A percentile compares a stretch with the other conserved stretches of the same genome.
Conservation (phyloP, 2,329 filamentous ascomycete species). For the Trichoderma atroviride region DNA sequence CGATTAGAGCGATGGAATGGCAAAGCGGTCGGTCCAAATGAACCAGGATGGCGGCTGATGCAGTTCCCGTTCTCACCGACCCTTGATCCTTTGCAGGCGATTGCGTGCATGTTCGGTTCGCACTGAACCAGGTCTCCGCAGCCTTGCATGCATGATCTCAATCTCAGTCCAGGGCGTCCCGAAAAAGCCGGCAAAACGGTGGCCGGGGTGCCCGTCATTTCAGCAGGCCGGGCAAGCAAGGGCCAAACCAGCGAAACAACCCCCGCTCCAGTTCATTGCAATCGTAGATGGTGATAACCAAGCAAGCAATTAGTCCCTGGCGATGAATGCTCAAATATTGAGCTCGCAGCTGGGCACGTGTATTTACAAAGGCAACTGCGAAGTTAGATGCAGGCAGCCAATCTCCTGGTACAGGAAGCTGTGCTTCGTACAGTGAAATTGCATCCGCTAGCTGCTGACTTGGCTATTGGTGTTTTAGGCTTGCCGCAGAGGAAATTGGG, state of each 20-base stretch:
- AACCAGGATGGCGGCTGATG: background rate
- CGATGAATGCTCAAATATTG: background rate
- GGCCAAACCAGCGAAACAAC: constrained; percentile 9
- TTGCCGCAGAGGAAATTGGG: background rate
- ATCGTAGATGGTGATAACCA: background rate
- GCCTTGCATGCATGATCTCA: constrained; percentile 20
- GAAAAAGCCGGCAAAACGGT: constrained; percentile 2
- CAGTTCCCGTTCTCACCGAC: background rate
- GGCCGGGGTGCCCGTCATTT: constrained; percentile 17
- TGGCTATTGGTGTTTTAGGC: background rate
- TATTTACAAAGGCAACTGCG: background rate
- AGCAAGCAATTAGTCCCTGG: background rate
- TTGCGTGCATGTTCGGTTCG: background rate
- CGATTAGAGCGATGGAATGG: background rate
- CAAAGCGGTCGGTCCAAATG: background rate
- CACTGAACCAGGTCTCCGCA: constrained; percentile 5
- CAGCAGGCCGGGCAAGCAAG: constrained; percentile 8
- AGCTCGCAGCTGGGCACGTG: background rate
- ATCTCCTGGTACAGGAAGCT: background rate
- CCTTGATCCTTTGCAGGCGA: background rate
- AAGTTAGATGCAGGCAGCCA: background rate
- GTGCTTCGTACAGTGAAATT: background rate
- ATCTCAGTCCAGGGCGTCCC: constrained; percentile 5
- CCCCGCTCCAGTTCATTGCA: background rate
- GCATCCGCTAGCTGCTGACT: background rate